These are phyloP conservation scores for Backusella australiensis DNA, from an alignment of 192 early-diverging fungal genomes.

Conservation along the genomic window DNA sequence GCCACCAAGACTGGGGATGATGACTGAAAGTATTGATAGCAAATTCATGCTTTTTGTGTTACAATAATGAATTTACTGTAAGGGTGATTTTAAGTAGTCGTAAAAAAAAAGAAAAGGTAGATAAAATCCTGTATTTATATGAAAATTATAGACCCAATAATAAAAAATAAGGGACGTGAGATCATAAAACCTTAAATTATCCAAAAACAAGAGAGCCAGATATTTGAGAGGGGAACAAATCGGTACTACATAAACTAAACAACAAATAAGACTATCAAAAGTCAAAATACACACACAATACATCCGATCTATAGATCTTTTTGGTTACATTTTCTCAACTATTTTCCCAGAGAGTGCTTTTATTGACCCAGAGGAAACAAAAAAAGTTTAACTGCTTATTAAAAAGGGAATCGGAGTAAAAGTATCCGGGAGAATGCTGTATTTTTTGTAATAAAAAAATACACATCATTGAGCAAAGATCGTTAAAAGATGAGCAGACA, in stretches of 20 bases:
- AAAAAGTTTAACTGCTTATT: background rate
- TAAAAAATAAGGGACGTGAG: background rate
- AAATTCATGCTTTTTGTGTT: conserved; percentile 4
- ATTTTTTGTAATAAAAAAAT: background rate
- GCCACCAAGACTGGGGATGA: conserved; percentile 2
- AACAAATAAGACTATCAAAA: background rate
- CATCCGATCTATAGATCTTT: conserved; percentile 1
- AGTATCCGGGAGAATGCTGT: background rate
- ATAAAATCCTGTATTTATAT: background rate
- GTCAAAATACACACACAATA: background rate
- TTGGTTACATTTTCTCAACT: background rate
- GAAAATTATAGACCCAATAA: background rate
- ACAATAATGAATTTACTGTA: background rate
- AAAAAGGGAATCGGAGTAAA: background rate
- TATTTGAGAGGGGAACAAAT: background rate
- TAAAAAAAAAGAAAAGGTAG: background rate
- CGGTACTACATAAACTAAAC: background rate
- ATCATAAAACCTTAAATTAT: background rate
- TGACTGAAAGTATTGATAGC: background rate
- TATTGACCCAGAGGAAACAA: background rate
- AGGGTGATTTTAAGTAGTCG: background rate
- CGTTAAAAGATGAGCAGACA: background rate
- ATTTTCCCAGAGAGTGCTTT: background rate
- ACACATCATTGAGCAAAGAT: background rate
- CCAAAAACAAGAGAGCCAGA: background rate